Evolutionary conservation across 495 filamentous ascomycete genomes (phyloP), one percentile per base, ranked within the genome.

Genomic region (Immersiella caudata): DNA sequence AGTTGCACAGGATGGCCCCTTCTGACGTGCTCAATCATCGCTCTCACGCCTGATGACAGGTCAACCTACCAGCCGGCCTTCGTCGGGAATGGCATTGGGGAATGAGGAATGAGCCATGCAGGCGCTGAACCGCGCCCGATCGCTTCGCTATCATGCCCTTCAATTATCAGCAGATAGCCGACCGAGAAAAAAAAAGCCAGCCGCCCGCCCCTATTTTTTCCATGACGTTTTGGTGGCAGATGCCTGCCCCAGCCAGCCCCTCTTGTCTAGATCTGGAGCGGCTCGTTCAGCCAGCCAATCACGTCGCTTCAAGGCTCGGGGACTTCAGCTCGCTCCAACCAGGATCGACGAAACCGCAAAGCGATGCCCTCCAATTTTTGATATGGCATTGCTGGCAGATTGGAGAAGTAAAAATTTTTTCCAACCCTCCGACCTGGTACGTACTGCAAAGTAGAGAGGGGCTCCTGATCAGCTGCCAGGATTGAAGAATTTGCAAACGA

Each of bases 111-210:
- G 36, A 46, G 21, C 61, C 46, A 25, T 63, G 61, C 61, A 63
- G 22, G 61, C 61, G 46, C 61, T 50, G 46, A 63, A 63, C 61
- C 61, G 49, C 61, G 49, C 49, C 61, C 61, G 46, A 63, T 63
- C 61, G 61, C 36, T 63, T 63, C 46, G 40, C 60, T 51, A 54
- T 54, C 61, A 63, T 63, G 36, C 9, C 18, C 60, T 51, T 16
- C 36, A 40, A 54, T 29, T 18, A 16, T 35, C 29, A 21, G n/a
- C 29, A 18, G 57, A 60, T 35, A 33, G 12, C 57, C 12, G 25
- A 36, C 29, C 29, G 29, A 60, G 21, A 26, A 36, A 33, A 29
- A 21, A 60, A 60, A 60, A 60, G 16, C 26, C 25, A 60, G 29
- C 8, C 8, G 18, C 57, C 1, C 29, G 26, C 29, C 29, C 27